Conservation (phyloP, 495 filamentous ascomycete genomes). For the Podospora bellae-mahoneyi region DNA sequence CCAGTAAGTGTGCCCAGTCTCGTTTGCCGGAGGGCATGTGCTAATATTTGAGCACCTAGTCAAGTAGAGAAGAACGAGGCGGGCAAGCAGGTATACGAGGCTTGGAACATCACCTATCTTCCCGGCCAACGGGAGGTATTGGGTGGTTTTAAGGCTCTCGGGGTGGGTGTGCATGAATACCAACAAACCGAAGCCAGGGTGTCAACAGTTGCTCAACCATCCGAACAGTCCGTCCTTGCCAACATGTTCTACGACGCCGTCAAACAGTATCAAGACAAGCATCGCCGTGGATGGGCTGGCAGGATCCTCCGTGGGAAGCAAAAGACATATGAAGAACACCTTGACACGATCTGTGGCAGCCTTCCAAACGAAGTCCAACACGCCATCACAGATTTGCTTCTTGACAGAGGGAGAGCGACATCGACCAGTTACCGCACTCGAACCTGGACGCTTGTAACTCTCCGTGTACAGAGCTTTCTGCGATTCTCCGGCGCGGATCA, state of each 20-base stretch:
- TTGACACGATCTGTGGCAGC: slow-evolving; percentile 23
- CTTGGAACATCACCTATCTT: slow-evolving; percentile 17
- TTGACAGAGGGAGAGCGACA: slow-evolving; percentile 12
- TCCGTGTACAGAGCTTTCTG: slow-evolving; percentile 17
- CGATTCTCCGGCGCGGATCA: slow-evolving; percentile 21
- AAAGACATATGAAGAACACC: slow-evolving; percentile 29
- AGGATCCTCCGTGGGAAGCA: slow-evolving; percentile 16
- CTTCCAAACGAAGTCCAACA: slow-evolving; percentile 16
- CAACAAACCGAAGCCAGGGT: not conserved
- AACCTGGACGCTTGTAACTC: slow-evolving; percentile 26
- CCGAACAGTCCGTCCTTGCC: slow-evolving; percentile 21
- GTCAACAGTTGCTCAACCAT: slow-evolving; percentile 6
- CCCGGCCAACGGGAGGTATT: slow-evolving; percentile 2
- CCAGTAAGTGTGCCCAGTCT: slow-evolving; percentile 7
- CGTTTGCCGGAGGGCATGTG: not conserved
- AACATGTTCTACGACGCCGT: slow-evolving; percentile 22
- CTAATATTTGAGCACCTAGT: slow-evolving; percentile 8
- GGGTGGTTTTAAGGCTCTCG: slow-evolving; percentile 12
- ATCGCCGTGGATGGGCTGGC: slow-evolving; percentile 21
- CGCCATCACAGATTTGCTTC: slow-evolving; percentile 18
- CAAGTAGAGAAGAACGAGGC: slow-evolving; percentile 7
- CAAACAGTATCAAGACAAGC: slow-evolving; percentile 19
- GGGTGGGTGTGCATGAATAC: slow-evolving; percentile 8
- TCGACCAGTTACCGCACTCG: slow-evolving; percentile 23
- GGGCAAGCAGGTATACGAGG: slow-evolving; percentile 14